Base-by-base conservation (phyloP, 768 basidiomycete species). In the Lactifluus piperatus region DNA sequence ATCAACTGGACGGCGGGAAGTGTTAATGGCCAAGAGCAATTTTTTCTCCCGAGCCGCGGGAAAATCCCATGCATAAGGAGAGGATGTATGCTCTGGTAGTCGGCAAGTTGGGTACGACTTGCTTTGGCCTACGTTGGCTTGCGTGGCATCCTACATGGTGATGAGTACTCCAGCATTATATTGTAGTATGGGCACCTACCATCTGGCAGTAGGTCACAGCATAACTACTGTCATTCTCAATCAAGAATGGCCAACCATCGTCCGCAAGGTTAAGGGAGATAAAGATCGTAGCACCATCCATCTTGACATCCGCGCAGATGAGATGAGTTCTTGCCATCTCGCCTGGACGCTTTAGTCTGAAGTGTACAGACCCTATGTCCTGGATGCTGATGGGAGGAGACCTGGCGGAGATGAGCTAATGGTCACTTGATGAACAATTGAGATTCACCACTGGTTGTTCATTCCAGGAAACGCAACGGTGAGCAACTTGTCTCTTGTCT, bases 351-450 rank as follows among this genome's bases (percentile, higher is more conserved):
- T 76, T 75, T 13, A 94, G 71, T 10, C 88, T 85, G 66, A 94
- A 79, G 67, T 93, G 81, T 2, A 91, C 79, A 27, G 79, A 75
- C 18, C 97, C 97, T 58, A 99, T 91, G 65, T 95, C 89, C 67
- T 93, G 85, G 37, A 97, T 79, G 68, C 90, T 92, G 72, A 98
- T 85, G 1, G 94, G 91, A 1, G 94, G 77, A 2, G 95, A 94
- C 94, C 94, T 97, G 60, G 6, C 45, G 51, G 41, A 44, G 20
- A 37, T 53, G 30, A 16, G 45, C 60, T 61, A 26, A 64, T 41
- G 27, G 30, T 56, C 7, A 10, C 1, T n/a, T 24, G 49, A n/a
- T 10, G 26, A 52, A 20, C n/a, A 10, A 30, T 39, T 47, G 57
- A n/a, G 27, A 56, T 56, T 34, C 24, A 37, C 94, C 94, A 97